Conservation (phyloP, 169 alveolate species). For the Babesia sp. region DNA sequence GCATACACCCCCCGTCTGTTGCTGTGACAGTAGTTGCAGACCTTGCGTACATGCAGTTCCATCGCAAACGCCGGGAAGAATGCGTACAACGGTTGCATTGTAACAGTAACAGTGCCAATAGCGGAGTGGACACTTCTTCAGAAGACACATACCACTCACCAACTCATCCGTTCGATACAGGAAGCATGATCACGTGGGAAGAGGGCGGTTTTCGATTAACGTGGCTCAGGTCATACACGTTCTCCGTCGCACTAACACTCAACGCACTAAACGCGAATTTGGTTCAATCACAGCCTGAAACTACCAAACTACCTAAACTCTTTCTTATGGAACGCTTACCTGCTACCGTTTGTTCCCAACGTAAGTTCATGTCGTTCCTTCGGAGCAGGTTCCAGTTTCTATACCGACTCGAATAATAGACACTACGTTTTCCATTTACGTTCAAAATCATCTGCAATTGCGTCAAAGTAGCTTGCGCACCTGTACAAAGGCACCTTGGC, state of each 20-base stretch:
- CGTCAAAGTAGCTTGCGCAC: conserved; percentile 37
- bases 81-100: background rate
- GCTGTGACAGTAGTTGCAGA: conserved; percentile 45
- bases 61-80: background rate
- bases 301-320: conserved; percentile 19
- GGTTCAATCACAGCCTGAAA: background rate
- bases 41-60: conserved; percentile 15
- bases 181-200: conserved; percentile 1
- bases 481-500: conserved; percentile 56
- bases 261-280: conserved; percentile 30
- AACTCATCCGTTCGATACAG: conserved; percentile 41
- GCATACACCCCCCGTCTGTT: conserved; percentile 13
- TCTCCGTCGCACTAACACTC: conserved; percentile 11
- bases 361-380: conserved; percentile 28
- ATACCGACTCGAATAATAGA: conserved; percentile 12
- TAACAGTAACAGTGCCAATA: background rate
- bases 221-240: conserved; percentile 12
- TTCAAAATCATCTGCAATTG: conserved; percentile 7
- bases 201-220: background rate
- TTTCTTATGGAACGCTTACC: conserved; percentile 46
- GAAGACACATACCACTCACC: background rate
- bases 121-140: background rate
- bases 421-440: background rate
- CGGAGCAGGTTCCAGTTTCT: conserved; percentile 34
- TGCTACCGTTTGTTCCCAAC: background rate